Base-by-base conservation (phyloP, 192 early-diverging fungal species). In the Linnemannia hyalina region DNA sequence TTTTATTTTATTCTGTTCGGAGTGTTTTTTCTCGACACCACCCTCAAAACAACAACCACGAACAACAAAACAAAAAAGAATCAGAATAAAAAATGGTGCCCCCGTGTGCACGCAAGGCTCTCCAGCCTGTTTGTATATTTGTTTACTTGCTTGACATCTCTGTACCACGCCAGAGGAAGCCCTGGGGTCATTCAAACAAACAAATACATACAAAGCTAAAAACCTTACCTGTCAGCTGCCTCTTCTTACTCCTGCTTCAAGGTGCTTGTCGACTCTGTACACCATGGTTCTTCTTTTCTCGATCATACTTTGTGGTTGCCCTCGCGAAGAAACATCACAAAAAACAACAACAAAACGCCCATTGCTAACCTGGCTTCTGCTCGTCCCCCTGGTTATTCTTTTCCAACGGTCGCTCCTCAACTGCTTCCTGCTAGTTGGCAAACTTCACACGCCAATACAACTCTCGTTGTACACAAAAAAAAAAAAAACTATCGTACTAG, bases 21-120 rank as follows among this genome's bases (percentile, higher is more conserved):
- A 23, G 16, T 10, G 55, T 57, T n/a, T 57, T 57, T 8, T 57
- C n/a, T 0, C 1, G 8, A 23, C 6, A 23, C 23, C 72, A 32
- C 44, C 35, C 72, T 42, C 72, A 36, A 70, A 32, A 36, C 38
- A 68, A 76, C 4, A 68, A 68, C 23, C 60, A 18, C 16, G 18
- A 23, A 68, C 36, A 32, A 77, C 23, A 52, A 35, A 70, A 29
- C 26, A 29, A 70, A 36, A 69, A 54, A 73, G 22, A 44, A 26
- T 38, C 3, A 18, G 76, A 73, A 71, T 47, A 71, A 57, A 81
- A 82, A 73, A 71, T 47, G 70, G 44, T 75, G 23, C 1, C 23
- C 20, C 54, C 54, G 54, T n/a, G 54, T n/a, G 23, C 54, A 8
- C 6, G 23, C 54, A 55, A 55, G 22, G 23, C 6, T 55, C 22